Evolutionary conservation across 2,329 filamentous ascomycete species (phyloP).

Genomic region (Colletotrichum plurivorum): DNA sequence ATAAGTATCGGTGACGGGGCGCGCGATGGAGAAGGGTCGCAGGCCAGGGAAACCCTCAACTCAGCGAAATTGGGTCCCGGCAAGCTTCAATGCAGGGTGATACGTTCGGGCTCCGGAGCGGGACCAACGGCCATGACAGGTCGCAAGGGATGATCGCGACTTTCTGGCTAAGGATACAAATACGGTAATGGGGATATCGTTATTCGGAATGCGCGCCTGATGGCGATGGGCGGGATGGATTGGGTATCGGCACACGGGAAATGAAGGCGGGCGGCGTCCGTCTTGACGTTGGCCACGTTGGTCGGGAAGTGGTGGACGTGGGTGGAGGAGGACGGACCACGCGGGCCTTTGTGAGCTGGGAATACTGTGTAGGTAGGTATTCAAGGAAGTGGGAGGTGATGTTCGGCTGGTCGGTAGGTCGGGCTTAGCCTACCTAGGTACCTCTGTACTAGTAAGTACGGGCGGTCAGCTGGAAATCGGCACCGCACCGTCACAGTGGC

Average conservation of each 20-base stretch:
- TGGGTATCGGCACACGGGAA: constrained; percentile 30
- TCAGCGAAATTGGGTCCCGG: constrained; percentile 31
- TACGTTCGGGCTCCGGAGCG: constrained; percentile 26
- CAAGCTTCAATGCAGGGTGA: constrained; percentile 36
- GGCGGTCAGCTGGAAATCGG: constrained; percentile 3
- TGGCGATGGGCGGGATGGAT: constrained; percentile 22
- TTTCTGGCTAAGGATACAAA: constrained; percentile 33
- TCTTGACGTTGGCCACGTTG: constrained; percentile 37
- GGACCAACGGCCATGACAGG: constrained; percentile 37
- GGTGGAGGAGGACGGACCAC: constrained; percentile 34
- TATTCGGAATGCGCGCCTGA: neutral
- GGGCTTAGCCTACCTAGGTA: constrained; percentile 9
- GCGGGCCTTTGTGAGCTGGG: constrained; percentile 31
- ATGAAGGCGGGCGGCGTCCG: constrained; percentile 37
- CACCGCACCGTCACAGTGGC: constrained; percentile 25
- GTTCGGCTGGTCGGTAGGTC: constrained; percentile 5
- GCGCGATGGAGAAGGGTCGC: constrained; percentile 24
- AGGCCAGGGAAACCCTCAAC: constrained; percentile 36
- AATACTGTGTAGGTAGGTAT: neutral
- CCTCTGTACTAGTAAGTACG: neutral
- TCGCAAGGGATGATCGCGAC: constrained; percentile 6
- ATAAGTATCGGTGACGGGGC: constrained; percentile 31
- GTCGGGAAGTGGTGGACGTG: constrained; percentile 28
- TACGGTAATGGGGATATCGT: constrained; percentile 14
- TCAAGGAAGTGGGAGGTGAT: neutral